Percentiles rank a stretch among this genome's conserved stretches.
Evolutionary conservation across 164 flowering plant species (phyloP).

Genomic region (Chimonanthus salicifolius): DNA sequence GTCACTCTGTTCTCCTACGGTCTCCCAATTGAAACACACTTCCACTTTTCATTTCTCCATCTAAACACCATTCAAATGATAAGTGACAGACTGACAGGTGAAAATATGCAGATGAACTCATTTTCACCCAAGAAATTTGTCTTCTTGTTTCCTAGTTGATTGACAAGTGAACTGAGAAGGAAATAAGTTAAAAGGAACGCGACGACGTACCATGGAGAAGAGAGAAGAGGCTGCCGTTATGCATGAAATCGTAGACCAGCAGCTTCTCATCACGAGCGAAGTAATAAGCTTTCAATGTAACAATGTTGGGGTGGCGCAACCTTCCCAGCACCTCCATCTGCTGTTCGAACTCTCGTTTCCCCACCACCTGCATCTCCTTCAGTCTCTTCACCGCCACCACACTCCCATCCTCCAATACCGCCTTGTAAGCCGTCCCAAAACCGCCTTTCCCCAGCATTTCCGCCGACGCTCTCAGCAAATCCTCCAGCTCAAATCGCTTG

Average conservation of each 20-base stretch:
- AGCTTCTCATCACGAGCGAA: constrained; percentile 82
- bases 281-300: constrained; percentile 65
- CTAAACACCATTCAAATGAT: no score
- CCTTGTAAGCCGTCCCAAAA: constrained; percentile 87
- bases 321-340: constrained; percentile 73
- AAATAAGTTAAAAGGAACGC: neutral
- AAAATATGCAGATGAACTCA: neutral
- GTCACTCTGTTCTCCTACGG: no score
- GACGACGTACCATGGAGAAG: constrained; percentile 73
- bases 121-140: constrained; percentile 65
- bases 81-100: no score
- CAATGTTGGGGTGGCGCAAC: constrained; percentile 64
- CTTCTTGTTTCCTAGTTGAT: constrained; percentile 80
- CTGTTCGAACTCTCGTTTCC: constrained; percentile 74
- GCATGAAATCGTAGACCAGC: constrained; percentile 76
- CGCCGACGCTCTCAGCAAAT: constrained; percentile 82
- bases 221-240: constrained; percentile 72
- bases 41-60: no score
- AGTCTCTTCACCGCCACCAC: constrained; percentile 87
- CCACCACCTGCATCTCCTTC: constrained; percentile 46
- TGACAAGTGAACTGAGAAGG: neutral
- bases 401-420: constrained; percentile 66
- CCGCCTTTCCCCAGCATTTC: constrained; percentile 95
- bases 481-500: constrained; percentile 81
- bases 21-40: no score